Evolutionary conservation across 345 rosid genomes (phyloP), one percentile per base, ranked within the genome.

Genomic region (Cardamine occulta): DNA sequence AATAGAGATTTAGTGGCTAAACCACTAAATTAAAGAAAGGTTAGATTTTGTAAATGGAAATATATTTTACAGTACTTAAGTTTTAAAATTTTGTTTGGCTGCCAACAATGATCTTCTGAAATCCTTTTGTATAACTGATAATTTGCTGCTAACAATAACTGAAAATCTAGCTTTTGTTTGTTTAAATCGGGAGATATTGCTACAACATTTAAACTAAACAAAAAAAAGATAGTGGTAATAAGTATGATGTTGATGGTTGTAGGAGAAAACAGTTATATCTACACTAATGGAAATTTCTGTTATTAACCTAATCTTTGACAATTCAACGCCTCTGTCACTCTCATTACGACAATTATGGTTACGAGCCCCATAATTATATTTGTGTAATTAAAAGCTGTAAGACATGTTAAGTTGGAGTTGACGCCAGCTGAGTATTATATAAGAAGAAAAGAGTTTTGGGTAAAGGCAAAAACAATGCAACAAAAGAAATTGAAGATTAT

Each of bases 401-500:
- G 6, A 4, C n/a, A 4, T 40, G n/a, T 40, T 37, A 37, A 40
- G 45, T 13, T 40, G n/a, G 4, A 39, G 45, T 4, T 40, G 13
- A 40, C 45, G 45, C 47, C 47, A 42, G 1, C 17, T 14, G 47
- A 42, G 4, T 44, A 44, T 62, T 53, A 42, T 42, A 29, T 6
- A n/a, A 42, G 4, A 64, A 18, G 31, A 23, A 66, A 24, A 45
- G 7, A 55, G 1, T 54, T 39, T 63, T 53, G 34, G 29, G 23
- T 40, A 15, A 64, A 23, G 56, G 56, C 4, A 5, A 39, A 39
- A 7, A 13, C 40, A 39, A 44, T 40, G 31, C 40, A 58, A 56
- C 66, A 23, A 74, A 55, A 56, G n/a, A 57, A 56, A 32, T 7
- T 23, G 78, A 47, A 49, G 34, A 35, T 74, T 74, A 35, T 75